phyloP scores from a whole-genome alignment of 1,284 basidiomycete species.

The Cyathus pygmaeus region DNA sequence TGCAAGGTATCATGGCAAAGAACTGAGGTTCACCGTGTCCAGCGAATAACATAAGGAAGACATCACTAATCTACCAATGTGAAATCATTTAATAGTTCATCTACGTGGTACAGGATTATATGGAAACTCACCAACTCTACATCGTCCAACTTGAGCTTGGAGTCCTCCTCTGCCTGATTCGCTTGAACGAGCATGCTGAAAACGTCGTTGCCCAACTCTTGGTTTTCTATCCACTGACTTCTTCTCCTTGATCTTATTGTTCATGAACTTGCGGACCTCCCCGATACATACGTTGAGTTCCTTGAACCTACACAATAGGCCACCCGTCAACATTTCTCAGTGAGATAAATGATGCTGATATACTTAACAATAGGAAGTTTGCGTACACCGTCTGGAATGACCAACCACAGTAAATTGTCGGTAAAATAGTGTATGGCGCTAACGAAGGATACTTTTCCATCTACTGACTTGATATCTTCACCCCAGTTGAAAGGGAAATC shows the following conservation, averaged over 20 bases:
- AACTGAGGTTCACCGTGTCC: constrained; percentile 56
- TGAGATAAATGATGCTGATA: too few relatives aligned
- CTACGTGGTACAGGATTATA: too few relatives aligned
- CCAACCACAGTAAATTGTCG: constrained; percentile 34
- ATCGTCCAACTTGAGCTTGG: constrained; percentile 55
- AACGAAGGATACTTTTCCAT: constrained; percentile 55
- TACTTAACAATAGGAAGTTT: constrained; percentile 46
- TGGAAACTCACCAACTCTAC: constrained; percentile 53
- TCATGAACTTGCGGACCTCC: constrained; percentile 53
- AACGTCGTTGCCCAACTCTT: background rate
- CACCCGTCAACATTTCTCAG: too few relatives aligned
- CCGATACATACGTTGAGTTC: constrained; percentile 28
- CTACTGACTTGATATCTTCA: constrained; percentile 39
- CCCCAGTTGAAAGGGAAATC: constrained; percentile 60
- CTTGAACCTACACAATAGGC: constrained; percentile 15
- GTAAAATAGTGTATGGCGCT: constrained; percentile 53
- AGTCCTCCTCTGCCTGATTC: constrained; percentile 53
- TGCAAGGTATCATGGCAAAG: constrained; percentile 26
- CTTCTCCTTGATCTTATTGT: constrained; percentile 45
- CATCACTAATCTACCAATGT: constrained; percentile 62
- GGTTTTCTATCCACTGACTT: constrained; percentile 32
- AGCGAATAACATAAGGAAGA: constrained; percentile 63
- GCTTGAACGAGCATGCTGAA: constrained; percentile 63
- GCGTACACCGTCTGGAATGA: constrained; percentile 53
- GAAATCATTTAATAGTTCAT: too few relatives aligned